These are phyloP conservation scores for Bjerkandera adusta DNA, from an alignment of 1,284 basidiomycete genomes.

Conservation along the genomic window DNA sequence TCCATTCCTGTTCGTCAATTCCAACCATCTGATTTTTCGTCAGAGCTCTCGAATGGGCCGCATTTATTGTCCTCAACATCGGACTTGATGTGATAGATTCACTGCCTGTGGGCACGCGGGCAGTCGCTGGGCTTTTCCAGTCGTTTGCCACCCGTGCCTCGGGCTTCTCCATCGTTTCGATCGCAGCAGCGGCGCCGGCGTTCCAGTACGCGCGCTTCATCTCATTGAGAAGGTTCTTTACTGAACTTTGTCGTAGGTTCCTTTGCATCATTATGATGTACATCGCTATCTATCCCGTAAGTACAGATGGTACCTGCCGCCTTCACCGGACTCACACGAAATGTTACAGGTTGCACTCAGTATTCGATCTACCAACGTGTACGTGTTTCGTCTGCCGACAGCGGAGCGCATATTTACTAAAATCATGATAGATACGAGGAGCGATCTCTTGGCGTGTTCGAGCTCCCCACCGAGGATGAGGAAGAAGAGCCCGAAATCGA, in stretches of 20 bases:
- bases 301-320: conserved; percentile 16
- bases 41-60: conserved; percentile 48
- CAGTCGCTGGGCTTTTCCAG: conserved; percentile 60
- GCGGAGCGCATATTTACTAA: background rate
- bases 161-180: conserved; percentile 69
- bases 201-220: conserved; percentile 44
- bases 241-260: conserved; percentile 41
- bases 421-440: conserved; percentile 55
- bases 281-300: conserved; percentile 53
- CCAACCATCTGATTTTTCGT: background rate
- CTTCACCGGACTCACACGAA: background rate
- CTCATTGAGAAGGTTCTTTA: background rate
- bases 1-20: conserved; percentile 15
- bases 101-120: conserved; percentile 45
- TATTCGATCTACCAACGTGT: conserved; percentile 82
- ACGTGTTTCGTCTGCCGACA: conserved; percentile 30
- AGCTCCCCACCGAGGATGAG: conserved; percentile 47
- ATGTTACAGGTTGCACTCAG: conserved; percentile 50
- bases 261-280: conserved; percentile 79
- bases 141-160: conserved; percentile 74
- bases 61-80: conserved; percentile 56
- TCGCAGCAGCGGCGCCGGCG: conserved; percentile 64
- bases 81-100: conserved; percentile 42
- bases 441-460: conserved; percentile 63
- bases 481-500: conserved; percentile 46